Evolutionary conservation across 2,329 filamentous ascomycete species (phyloP), one percentile per base, ranked within the genome.

Genomic region (Biscogniauxia sp.): DNA sequence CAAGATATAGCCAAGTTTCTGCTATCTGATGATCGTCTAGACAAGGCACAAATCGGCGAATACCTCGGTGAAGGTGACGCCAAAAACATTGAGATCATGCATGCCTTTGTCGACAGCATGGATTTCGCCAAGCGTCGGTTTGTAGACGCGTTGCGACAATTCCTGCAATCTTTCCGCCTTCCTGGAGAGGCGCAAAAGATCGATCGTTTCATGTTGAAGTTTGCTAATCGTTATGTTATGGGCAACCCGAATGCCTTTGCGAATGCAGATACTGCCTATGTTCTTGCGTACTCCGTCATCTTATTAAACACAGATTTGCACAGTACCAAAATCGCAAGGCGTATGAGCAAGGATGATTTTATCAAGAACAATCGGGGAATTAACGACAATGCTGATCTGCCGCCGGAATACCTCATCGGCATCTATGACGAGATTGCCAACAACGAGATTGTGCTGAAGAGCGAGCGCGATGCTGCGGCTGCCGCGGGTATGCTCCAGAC

Each of bases 291-390:
- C 76, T 98, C 94, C 0, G 95, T 98, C 58, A 97, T 99, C 69
- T 82, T 99, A 85, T 80, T 99, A 56, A 99, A 99, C 75, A 97
- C 93, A 1, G 95, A 99, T 79, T 85, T 94, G 68, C 95, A 99
- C 78, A 98, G 94, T 75, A 83, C 80, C 66, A 97, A 97, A 74
- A 85, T 99, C 69, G 82, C 81, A 1, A 87, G 85, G 67, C 88
- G 93, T 57, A 99, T 99, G 95, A 96, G 89, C 25, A 93, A 93
- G 66, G 91, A 97, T 64, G 96, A 99, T 68, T 99, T 99, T 73
- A 97, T 99, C 80, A 97, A 96, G 80, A 99, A 99, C 78, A 99
- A 99, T 75, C 84, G 95, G 26, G 95, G 95, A 60, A 99, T 99
- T 80, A 98, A 99, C 76, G 95, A 99, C 77, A 94, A 91, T 67